Percentiles rank a stretch among this genome's conserved stretches.
Conservation (phyloP, 805 yeast genomes). For the Yamadazyma philogaea region DNA sequence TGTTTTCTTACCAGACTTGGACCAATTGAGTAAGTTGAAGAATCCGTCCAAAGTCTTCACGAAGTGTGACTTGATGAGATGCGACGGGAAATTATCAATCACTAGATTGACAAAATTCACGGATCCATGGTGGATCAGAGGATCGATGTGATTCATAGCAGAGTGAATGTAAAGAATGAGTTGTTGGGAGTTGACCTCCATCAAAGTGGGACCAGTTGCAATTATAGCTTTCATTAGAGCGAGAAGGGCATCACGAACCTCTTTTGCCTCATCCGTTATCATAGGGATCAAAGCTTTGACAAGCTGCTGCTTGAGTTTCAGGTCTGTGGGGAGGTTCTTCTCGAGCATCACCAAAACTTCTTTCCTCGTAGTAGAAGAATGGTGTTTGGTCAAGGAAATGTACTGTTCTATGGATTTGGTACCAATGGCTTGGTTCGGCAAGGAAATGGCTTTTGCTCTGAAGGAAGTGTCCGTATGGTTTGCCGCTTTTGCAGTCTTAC, state of each 20-base stretch:
- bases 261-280: constrained; percentile 60
- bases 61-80: constrained; percentile 63
- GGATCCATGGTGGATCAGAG: constrained; percentile 72
- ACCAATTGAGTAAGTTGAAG: constrained; percentile 76
- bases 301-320: constrained; percentile 51
- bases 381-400: constrained; percentile 71
- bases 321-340: constrained; percentile 49
- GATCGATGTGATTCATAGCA: constrained; percentile 89
- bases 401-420: constrained; percentile 50
- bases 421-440: constrained; percentile 43
- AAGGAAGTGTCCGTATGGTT: constrained; percentile 87
- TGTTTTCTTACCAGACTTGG: constrained; percentile 38
- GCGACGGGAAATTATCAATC: constrained; percentile 50
- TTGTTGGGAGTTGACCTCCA: constrained; percentile 57
- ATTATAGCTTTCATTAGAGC: constrained; percentile 49
- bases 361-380: constrained; percentile 64
- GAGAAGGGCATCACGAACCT: constrained; percentile 59
- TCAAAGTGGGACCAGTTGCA: constrained; percentile 47
- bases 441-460: constrained; percentile 56
- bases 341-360: constrained; percentile 61
- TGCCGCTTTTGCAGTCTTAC: constrained; percentile 71
- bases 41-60: constrained; percentile 64
- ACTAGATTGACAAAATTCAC: constrained; percentile 62
- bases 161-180: constrained; percentile 75
- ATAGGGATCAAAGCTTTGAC: constrained; percentile 59